Evolutionary conservation across 2,329 filamentous ascomycete species (phyloP), one percentile per base, ranked within the genome.

Genomic region (Diplodia scrobiculata): DNA sequence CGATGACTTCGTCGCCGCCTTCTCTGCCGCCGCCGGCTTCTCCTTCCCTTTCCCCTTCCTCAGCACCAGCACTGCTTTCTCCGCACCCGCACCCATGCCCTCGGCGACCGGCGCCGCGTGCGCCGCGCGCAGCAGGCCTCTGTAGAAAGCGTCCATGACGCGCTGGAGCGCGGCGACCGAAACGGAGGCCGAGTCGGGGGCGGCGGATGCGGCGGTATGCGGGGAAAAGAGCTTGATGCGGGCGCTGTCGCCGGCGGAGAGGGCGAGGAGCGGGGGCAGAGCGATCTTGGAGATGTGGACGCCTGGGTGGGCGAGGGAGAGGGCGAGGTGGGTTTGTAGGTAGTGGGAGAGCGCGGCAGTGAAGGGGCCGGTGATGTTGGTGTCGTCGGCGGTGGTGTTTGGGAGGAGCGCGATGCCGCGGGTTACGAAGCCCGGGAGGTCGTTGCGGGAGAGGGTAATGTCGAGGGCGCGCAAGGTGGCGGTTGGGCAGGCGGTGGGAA

Each of bases 201-300:
- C 63, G 21, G 50, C 29, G 36, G 17, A 17, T 21, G 45, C 29
- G 3, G 52, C 51, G 1, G 45, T 10, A 74, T 71, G 6, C 71
- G 55, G 76, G 66, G 69, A 69, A 51, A 68, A 79, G 66, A 79
- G 65, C 69, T 81, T 82, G 6, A 81, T 69, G 41, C 76, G 78
- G 14, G 34, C 34, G 34, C 9, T 9, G 34, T 80, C 77, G 27
- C 77, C 75, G 65, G 47, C 71, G 71, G 69, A 76, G 59, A 83
- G 69, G 19, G 75, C 74, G 45, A 66, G 48, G 21, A 66, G 58
- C 34, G 58, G 48, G 5, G 55, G 55, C 70, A 82, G 80, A 45
- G 76, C 76, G 66, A 82, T 74, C 54, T 76, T 78, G 3, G 77
- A 73, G 63, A 82, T 72, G n/a, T 74, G 75, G 6, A 80, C 76